These are phyloP conservation scores for Exophiala phaeomuriformis DNA, from an alignment of 2,329 filamentous ascomycete species.

Conservation along the genomic window DNA sequence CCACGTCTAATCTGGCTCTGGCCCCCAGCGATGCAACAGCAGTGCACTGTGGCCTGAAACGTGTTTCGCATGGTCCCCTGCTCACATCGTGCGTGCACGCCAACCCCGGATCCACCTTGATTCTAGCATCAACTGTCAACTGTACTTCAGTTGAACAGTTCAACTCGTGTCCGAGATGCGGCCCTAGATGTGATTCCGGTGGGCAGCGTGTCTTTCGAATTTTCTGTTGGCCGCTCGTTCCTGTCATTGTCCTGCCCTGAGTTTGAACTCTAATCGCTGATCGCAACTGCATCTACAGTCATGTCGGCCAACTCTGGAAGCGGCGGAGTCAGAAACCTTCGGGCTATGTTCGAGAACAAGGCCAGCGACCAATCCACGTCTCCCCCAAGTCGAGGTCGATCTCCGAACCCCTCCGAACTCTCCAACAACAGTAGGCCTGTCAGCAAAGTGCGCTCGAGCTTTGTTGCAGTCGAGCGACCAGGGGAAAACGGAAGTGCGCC, in stretches of 20 bases:
- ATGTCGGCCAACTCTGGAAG: constrained; percentile 34
- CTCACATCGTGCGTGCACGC: neutral
- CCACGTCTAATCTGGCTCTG: neutral
- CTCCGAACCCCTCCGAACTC: constrained; percentile 47
- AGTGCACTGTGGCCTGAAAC: constrained; percentile 13
- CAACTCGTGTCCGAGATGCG: too few species aligned
- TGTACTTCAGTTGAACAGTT: neutral
- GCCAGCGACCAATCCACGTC: constrained; percentile 53
- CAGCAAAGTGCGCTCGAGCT: constrained; percentile 67
- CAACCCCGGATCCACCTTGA: constrained; percentile 20
- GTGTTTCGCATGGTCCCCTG: constrained; percentile 13
- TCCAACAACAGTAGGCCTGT: constrained; percentile 51
- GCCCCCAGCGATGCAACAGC: neutral
- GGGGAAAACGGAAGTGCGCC: constrained; percentile 35
- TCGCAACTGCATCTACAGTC: constrained; percentile 18
- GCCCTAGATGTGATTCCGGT: too few species aligned
- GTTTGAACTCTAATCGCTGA: constrained; percentile 9
- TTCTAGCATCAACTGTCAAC: constrained; percentile 1
- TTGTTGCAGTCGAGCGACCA: constrained; percentile 60
- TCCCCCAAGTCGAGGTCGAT: constrained; percentile 62
- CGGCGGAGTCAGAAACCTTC: constrained; percentile 65
- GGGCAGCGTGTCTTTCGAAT: too few species aligned
- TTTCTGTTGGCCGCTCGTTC: constrained; percentile 2
- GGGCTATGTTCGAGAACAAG: constrained; percentile 73
- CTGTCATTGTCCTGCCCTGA: neutral